A percentile compares a stretch with the other conserved stretches of the same genome.
These are phyloP conservation scores for Nothophytophthora sp. DNA, from an alignment of 352 stramenopile genomes.

Conservation along the genomic window DNA sequence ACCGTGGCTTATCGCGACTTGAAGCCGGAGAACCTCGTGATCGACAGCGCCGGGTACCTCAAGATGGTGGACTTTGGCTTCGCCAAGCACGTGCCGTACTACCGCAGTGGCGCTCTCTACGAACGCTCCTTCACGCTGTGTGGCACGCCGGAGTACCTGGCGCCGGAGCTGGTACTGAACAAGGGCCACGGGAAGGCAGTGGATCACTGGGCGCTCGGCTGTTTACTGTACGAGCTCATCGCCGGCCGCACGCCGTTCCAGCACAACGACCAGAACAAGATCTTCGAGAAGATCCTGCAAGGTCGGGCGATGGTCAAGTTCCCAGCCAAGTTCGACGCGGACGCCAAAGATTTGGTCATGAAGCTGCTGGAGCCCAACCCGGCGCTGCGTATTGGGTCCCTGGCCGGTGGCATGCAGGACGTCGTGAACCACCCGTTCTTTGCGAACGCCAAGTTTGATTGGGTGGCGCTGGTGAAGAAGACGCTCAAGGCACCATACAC, in stretches of 20 bases:
- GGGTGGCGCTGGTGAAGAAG: constrained; percentile 67
- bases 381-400: constrained; percentile 68
- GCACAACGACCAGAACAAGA: constrained; percentile 87
- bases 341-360: constrained; percentile 79
- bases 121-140: constrained; percentile 88
- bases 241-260: constrained; percentile 81
- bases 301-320: constrained; percentile 77
- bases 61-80: constrained; percentile 89
- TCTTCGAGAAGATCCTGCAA: constrained; percentile 88
- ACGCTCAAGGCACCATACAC: constrained; percentile 78
- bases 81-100: constrained; percentile 83
- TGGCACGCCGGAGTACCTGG: constrained; percentile 85
- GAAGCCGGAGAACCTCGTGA: constrained; percentile 91
- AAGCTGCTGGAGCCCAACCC: constrained; percentile 84
- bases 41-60: constrained; percentile 91
- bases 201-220: constrained; percentile 84
- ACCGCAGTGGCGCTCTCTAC: constrained; percentile 66
- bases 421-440: constrained; percentile 84
- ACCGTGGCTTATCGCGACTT: constrained; percentile 89
- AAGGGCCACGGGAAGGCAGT: constrained; percentile 83
- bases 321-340: constrained; percentile 70
- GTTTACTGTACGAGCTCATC: constrained; percentile 81
- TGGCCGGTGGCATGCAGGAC: constrained; percentile 81
- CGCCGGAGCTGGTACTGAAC: constrained; percentile 84
- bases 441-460: constrained; percentile 85